These are phyloP conservation scores for Mycena vulgaris DNA, from an alignment of 768 basidiomycete genomes.

Conservation along the genomic window DNA sequence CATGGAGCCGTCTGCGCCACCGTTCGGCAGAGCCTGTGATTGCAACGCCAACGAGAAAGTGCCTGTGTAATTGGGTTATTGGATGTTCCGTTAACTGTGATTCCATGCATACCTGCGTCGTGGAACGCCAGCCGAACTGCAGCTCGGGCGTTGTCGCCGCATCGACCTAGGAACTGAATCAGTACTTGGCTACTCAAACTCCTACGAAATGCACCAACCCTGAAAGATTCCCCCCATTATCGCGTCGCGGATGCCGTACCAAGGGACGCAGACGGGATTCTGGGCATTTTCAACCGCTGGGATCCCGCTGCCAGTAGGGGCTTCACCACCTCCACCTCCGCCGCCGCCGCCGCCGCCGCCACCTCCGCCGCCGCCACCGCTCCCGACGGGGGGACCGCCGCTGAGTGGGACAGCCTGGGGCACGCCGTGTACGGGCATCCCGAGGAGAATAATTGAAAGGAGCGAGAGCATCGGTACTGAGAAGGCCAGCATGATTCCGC, in stretches of 20 bases:
- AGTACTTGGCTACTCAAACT: no score
- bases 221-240: conserved; percentile 16
- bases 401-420: no score
- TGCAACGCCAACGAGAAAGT: conserved; percentile 26
- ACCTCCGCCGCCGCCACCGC: no score
- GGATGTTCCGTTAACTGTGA: no score
- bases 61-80: not conserved
- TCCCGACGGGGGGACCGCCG: no score
- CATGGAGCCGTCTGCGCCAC: conserved; percentile 29
- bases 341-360: no score
- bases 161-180: not conserved
- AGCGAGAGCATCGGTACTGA: no score
- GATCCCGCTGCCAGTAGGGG: not conserved
- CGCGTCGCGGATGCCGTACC: conserved; percentile 20
- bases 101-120: conserved; percentile 12
- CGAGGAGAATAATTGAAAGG: no score
- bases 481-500: no score
- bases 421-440: no score
- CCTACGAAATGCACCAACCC: not conserved
- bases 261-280: conserved; percentile 6
- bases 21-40: conserved; percentile 7
- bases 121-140: conserved; percentile 8
- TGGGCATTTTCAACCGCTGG: not conserved
- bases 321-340: no score
- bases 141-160: conserved; percentile 1